A percentile compares a stretch with the other conserved stretches of the same genome.
Conservation (phyloP, 177 flowering plant species). For the Vitis hybrid region DNA sequence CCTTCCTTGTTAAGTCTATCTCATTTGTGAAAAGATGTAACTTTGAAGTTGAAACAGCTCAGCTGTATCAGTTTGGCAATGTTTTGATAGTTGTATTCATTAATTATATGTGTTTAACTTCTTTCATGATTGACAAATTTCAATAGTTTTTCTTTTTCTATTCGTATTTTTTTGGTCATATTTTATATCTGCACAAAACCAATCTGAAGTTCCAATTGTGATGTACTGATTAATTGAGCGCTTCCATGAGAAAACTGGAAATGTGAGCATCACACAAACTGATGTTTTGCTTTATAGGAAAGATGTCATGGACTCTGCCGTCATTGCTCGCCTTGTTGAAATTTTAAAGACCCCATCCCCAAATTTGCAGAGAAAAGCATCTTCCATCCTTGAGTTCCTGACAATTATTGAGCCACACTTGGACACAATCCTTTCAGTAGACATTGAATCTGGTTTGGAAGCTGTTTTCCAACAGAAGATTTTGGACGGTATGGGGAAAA, state of each 20-base stretch:
- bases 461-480: slow-evolving; percentile 50
- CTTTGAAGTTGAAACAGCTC: neutral
- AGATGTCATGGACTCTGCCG: slow-evolving; percentile 38
- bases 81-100: neutral
- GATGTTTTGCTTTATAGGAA: slow-evolving; percentile 25
- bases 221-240: neutral
- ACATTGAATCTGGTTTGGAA: slow-evolving; percentile 53
- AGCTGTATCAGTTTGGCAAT: neutral
- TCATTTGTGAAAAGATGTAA: neutral
- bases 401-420: slow-evolving; percentile 37
- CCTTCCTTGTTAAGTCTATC: neutral
- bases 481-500: slow-evolving; percentile 42
- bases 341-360: slow-evolving; percentile 57
- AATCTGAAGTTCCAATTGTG: neutral
- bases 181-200: neutral
- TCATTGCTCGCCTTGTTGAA: slow-evolving; percentile 51
- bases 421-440: slow-evolving; percentile 39
- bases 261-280: neutral
- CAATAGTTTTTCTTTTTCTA: neutral
- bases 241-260: neutral
- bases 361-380: slow-evolving; percentile 62
- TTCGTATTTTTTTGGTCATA: neutral
- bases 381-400: slow-evolving; percentile 67
- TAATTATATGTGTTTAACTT: neutral
- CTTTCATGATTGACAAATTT: neutral